A percentile compares a stretch with the other conserved stretches of the same genome.
Evolutionary conservation across 2,329 filamentous ascomycete genomes (phyloP).

Genomic region (Microsporum canis): DNA sequence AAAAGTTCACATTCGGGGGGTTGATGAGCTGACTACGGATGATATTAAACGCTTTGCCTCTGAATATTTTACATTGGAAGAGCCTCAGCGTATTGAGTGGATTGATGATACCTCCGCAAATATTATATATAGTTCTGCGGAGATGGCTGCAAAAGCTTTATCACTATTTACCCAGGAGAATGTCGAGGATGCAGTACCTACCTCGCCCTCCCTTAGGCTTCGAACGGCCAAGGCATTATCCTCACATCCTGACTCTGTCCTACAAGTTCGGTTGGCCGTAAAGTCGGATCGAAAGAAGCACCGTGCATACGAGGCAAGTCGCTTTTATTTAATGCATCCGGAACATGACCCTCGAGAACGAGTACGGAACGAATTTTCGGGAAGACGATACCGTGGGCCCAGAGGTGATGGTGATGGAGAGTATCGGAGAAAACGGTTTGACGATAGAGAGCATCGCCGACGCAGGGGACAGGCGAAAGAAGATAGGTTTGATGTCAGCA

Average conservation of each 20-base stretch:
- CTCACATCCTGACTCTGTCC: slow-evolving; percentile 54
- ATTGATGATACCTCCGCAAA: slow-evolving; percentile 90
- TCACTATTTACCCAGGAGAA: slow-evolving; percentile 34
- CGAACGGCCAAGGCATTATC: slow-evolving; percentile 59
- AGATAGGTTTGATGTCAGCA: slow-evolving; percentile 57
- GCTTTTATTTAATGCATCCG: slow-evolving; percentile 86
- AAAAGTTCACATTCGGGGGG: slow-evolving; percentile 74
- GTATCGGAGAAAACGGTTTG: slow-evolving; percentile 46
- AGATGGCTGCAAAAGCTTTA: slow-evolving; percentile 45
- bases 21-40: slow-evolving; percentile 68
- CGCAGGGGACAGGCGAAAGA: slow-evolving; percentile 39
- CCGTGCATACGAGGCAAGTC: slow-evolving; percentile 67
- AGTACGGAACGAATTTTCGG: slow-evolving; percentile 43
- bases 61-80: slow-evolving; percentile 50
- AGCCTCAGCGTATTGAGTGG: slow-evolving; percentile 67
- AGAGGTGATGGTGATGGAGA: slow-evolving; percentile 31
- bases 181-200: slow-evolving; percentile 24
- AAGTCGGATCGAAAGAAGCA: slow-evolving; percentile 66
- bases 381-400: slow-evolving; percentile 32
- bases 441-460: slow-evolving; percentile 44
- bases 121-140: slow-evolving; percentile 55
- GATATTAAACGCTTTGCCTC: slow-evolving; percentile 66
- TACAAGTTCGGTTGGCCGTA: slow-evolving; percentile 65
- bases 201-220: slow-evolving; percentile 49
- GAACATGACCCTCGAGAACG: slow-evolving; percentile 74